Conservation (phyloP, 1,139 yeast genomes). For the Zygosaccharomyces sapae region DNA sequence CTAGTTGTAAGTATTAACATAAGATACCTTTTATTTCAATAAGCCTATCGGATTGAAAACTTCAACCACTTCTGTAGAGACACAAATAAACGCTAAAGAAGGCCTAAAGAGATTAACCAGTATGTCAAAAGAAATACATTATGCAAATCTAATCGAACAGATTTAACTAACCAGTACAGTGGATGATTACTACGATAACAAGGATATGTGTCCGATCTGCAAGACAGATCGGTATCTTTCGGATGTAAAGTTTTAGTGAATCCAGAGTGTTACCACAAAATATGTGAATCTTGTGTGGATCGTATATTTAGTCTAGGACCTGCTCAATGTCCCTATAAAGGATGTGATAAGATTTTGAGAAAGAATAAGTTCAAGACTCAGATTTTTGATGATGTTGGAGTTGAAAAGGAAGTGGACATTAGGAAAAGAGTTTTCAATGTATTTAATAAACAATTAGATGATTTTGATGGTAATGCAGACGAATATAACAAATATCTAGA, state of each 20-base stretch:
- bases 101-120: conserved; percentile 4
- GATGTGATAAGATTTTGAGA: conserved; percentile 81
- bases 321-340: conserved; percentile 92
- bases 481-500: conserved; percentile 77
- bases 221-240: conserved; percentile 91
- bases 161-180: conserved; percentile 6
- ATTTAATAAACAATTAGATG: conserved; percentile 76
- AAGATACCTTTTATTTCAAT: background rate
- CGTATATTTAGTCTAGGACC: conserved; percentile 92
- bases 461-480: conserved; percentile 54
- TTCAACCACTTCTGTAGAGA: background rate
- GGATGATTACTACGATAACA: conserved; percentile 36
- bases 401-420: conserved; percentile 89
- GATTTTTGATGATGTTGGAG: conserved; percentile 81
- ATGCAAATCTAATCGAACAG: background rate
- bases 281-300: conserved; percentile 95
- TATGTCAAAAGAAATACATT: no score
- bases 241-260: conserved; percentile 86
- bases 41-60: no score
- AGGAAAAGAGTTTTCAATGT: conserved; percentile 72
- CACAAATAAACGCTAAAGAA: background rate
- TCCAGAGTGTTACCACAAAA: conserved; percentile 96
- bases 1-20: background rate
- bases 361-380: conserved; percentile 89
- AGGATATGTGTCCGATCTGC: conserved; percentile 96